These are phyloP conservation scores for Hypomontagnella monticulosa DNA, from an alignment of 495 filamentous ascomycete genomes.

Conservation along the genomic window DNA sequence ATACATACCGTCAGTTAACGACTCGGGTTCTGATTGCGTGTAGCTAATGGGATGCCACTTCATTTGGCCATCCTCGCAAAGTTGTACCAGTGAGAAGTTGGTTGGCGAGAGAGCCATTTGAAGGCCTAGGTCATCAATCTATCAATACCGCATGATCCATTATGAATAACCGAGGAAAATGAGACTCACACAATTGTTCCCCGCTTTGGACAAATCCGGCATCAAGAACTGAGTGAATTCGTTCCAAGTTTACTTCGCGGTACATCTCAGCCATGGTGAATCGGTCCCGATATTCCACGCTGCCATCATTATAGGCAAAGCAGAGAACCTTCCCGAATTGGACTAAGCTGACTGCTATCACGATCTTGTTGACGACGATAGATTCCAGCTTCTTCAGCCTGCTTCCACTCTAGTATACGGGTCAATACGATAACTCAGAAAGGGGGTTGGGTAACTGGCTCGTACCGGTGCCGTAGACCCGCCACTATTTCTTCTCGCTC, in stretches of 20 bases:
- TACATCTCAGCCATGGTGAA: constrained; percentile 72
- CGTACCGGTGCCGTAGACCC: constrained; percentile 54
- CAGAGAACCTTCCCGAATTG: constrained; percentile 74
- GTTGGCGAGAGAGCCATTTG: constrained; percentile 79
- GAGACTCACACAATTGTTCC: constrained; percentile 39
- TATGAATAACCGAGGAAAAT: too few species aligned
- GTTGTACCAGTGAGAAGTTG: constrained; percentile 69
- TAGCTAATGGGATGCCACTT: constrained; percentile 72
- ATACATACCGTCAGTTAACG: constrained; percentile 56
- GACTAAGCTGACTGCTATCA: constrained; percentile 72
- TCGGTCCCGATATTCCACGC: constrained; percentile 79
- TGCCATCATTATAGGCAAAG: constrained; percentile 77
- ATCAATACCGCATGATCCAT: constrained; percentile 21
- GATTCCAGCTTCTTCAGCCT: constrained; percentile 74
- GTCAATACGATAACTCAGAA: constrained; percentile 18
- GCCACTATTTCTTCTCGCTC: constrained; percentile 67
- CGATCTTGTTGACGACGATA: constrained; percentile 68
- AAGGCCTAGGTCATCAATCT: constrained; percentile 58
- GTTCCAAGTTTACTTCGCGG: constrained; percentile 67
- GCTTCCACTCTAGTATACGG: constrained; percentile 59
- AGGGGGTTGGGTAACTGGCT: not conserved
- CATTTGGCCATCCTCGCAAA: constrained; percentile 72
- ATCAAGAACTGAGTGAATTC: constrained; percentile 55
- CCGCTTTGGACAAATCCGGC: constrained; percentile 34
- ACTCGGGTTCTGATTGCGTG: constrained; percentile 50